Evolutionary conservation across 2,329 filamentous ascomycete species (phyloP), one percentile per base, ranked within the genome.

Genomic region (Colletotrichum endophyticum): DNA sequence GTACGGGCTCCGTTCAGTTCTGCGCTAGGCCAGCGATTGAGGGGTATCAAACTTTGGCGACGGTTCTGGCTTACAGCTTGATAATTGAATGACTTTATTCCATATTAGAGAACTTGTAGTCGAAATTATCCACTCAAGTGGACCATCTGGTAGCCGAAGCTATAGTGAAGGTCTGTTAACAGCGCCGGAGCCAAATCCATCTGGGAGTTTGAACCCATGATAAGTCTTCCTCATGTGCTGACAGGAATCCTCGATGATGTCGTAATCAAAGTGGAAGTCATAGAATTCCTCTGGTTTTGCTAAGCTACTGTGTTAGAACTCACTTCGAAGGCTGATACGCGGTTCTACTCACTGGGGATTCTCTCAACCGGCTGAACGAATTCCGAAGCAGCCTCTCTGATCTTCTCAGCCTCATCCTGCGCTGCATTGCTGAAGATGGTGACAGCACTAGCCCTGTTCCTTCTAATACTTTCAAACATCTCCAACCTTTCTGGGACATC

Each of bases 401-500:
- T 82, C 57, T 81, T 79, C 36, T 81, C 76, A 0, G 81, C 72
- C 69, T 85, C 80, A 44, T 85, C 84, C 39, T 83, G 81, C 2
- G 84, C 85, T 2, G 83, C 83, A 59, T 86, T 85, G 59, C 83
- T 84, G 70, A 87, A 81, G 34, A 87, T 81, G 59, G 86, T 85
- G 27, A 86, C 82, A 3, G 80, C 82, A 19, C 83, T 83, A 3
- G 84, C 82, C 25, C 84, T 75, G 62, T 82, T 81, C 16, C 80
- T 75, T 0, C 83, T 80, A 9, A 82, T 70, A 2, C 68, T 66
- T 19, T 81, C 79, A 36, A 82, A 84, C 6, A 82, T 44, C 13
- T 75, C 57, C 5, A 84, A 70, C 6, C 83, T 78, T n/a, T 74
- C 63, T 11, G 77, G 70, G 11, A 84, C 78, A 1, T 82, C 78